Conservation (phyloP, 2,329 filamentous ascomycete species). For the Hirsutella minnesotensis region DNA sequence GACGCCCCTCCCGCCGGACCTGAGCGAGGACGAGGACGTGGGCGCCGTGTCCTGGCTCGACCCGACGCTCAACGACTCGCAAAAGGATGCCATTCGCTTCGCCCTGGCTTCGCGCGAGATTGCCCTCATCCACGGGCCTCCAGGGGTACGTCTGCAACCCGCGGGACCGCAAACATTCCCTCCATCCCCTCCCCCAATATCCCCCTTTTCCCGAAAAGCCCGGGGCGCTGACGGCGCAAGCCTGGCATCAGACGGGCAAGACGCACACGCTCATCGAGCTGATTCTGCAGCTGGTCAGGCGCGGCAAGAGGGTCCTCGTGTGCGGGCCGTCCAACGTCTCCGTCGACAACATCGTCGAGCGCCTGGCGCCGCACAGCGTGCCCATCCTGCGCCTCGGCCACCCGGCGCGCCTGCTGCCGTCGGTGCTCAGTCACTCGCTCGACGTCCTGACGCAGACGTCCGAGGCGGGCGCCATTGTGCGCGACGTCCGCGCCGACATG, state of each 20-base stretch:
- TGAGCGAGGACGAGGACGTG: conserved; percentile 28
- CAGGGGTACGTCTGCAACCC: conserved; percentile 44
- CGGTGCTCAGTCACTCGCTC: conserved; percentile 78
- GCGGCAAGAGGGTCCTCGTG: conserved; percentile 67
- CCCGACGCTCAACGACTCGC: conserved; percentile 49
- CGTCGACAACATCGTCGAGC: conserved; percentile 95
- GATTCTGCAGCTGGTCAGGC: conserved; percentile 77
- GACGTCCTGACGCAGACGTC: conserved; percentile 86
- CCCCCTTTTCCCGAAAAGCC: conserved; percentile 1
- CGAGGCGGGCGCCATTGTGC: conserved; percentile 78
- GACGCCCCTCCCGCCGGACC: conserved; percentile 31
- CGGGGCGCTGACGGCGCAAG: conserved; percentile 2
- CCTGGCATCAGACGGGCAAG: conserved; percentile 62
- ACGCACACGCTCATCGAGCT: conserved; percentile 94
- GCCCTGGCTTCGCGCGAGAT: conserved; percentile 72
- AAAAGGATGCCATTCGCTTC: conserved; percentile 64
- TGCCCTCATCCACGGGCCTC: conserved; percentile 86
- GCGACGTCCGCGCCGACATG: conserved; percentile 85
- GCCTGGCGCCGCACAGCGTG: conserved; percentile 71
- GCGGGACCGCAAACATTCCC: too few species aligned
- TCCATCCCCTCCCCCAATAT: too few species aligned
- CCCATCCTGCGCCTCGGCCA: conserved; percentile 86
- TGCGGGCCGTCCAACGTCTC: conserved; percentile 95
- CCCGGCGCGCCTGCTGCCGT: conserved; percentile 78
- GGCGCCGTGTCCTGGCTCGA: conserved; percentile 48